Percentiles rank a stretch among this genome's conserved stretches.
Conservation (phyloP, 2,329 filamentous ascomycete species). For the Aspergillus fischeri region DNA sequence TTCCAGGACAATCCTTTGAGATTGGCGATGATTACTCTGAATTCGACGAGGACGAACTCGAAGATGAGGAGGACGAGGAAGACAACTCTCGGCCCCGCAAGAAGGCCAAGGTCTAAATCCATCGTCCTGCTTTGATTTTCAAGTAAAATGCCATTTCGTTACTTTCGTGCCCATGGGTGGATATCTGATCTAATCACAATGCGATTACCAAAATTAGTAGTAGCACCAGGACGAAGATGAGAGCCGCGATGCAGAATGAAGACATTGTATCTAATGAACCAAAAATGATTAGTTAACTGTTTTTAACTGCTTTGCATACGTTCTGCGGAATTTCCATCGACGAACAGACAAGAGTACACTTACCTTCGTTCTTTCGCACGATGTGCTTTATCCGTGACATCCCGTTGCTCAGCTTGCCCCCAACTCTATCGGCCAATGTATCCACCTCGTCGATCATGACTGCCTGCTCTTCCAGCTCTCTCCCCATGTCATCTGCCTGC, state of each 20-base stretch:
- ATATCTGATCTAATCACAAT: conserved; percentile 45
- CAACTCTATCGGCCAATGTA: conserved; percentile 77
- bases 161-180: conserved; percentile 5
- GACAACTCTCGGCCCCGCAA: conserved; percentile 39
- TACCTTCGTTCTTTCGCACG: conserved; percentile 86
- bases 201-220: conserved; percentile 72
- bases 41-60: conserved; percentile 61
- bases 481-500: conserved; percentile 93
- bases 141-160: conserved; percentile 6
- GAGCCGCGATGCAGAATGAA: conserved; percentile 82
- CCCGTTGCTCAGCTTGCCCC: conserved; percentile 77
- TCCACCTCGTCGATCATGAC: conserved; percentile 87
- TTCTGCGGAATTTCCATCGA: conserved; percentile 6
- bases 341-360: conserved; percentile 25
- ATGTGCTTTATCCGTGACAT: conserved; percentile 83
- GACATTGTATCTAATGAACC: conserved; percentile 60
- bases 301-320: conserved; percentile 12
- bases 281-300: conserved; percentile 19
- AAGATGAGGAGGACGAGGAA: conserved; percentile 47
- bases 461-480: conserved; percentile 90
- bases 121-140: conserved; percentile 7
- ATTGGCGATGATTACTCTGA: conserved; percentile 59
- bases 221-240: conserved; percentile 85
- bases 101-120: conserved; percentile 35
- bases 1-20: conserved; percentile 67